Conservation (phyloP, 2,329 filamentous ascomycete genomes). For the Cylindrodendrum hubeiense region DNA sequence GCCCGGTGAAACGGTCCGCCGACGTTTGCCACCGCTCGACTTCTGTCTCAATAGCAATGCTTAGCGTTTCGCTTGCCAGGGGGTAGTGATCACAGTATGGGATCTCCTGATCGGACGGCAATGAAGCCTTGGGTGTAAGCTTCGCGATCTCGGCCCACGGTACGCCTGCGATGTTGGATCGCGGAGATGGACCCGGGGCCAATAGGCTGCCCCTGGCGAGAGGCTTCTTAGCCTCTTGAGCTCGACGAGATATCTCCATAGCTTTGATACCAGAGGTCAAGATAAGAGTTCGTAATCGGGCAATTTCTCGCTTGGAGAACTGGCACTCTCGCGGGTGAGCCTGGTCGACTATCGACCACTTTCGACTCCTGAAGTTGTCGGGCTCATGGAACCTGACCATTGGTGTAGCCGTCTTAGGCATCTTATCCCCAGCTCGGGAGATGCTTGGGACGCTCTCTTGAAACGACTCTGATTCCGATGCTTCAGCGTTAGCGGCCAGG, state of each 20-base stretch:
- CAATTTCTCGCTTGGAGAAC: slow-evolving; percentile 79
- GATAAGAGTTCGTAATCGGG: slow-evolving; percentile 81
- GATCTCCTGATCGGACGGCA: slow-evolving; percentile 51
- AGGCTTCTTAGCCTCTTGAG: slow-evolving; percentile 61
- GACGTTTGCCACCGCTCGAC: slow-evolving; percentile 69
- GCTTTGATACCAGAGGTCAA: slow-evolving; percentile 92
- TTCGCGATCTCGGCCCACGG: slow-evolving; percentile 59
- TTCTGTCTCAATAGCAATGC: slow-evolving; percentile 59
- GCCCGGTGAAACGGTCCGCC: slow-evolving; percentile 69
- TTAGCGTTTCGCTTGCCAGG: slow-evolving; percentile 65
- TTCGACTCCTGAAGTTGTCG: slow-evolving; percentile 49
- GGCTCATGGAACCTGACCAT: slow-evolving; percentile 42
- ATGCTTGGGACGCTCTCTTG: slow-evolving; percentile 46
- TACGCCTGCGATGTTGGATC: slow-evolving; percentile 39
- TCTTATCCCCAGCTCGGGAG: slow-evolving; percentile 50
- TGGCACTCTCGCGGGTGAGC: slow-evolving; percentile 50
- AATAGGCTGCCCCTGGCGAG: slow-evolving; percentile 40
- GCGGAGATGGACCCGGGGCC: slow-evolving; percentile 35
- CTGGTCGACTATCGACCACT: slow-evolving; percentile 66
- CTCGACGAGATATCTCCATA: slow-evolving; percentile 79
- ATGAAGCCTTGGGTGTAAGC: slow-evolving; percentile 52
- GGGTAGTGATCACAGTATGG: slow-evolving; percentile 62
- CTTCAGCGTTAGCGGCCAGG: slow-evolving; percentile 47
- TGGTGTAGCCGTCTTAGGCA: slow-evolving; percentile 49
- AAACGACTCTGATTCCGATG: slow-evolving; percentile 55